Percentiles rank a stretch among this genome's conserved stretches.
Conservation (phyloP, 148 eudicot species). For the Salicornia ramosissima region DNA sequence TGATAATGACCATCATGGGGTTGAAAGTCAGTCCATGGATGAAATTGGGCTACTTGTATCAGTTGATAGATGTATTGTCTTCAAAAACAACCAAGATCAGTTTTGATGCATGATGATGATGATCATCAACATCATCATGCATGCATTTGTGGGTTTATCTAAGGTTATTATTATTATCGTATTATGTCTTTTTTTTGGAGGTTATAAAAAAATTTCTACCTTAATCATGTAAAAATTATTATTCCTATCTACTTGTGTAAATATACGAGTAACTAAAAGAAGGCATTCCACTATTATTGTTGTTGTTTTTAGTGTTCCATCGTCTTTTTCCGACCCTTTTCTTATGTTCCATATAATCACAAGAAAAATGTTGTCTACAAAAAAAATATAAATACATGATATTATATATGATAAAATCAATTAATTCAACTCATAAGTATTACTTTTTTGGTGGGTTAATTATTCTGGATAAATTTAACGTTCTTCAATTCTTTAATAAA, state of each 20-base stretch:
- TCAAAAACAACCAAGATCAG: conserved; percentile 36
- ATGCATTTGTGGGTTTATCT: neutral
- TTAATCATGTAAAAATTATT: conserved; percentile 6
- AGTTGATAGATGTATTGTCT: conserved; percentile 51
- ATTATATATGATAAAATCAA: no score
- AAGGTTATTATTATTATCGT: conserved; percentile 13
- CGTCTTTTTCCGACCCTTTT: neutral
- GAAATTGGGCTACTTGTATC: conserved; percentile 57
- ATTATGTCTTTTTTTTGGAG: neutral
- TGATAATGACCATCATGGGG: conserved; percentile 12
- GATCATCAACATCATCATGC: conserved; percentile 10
- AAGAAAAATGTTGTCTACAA: no score
- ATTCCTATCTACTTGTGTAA: conserved; percentile 8
- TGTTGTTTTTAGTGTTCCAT: neutral
- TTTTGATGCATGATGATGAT: conserved; percentile 14
- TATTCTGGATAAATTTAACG: no score
- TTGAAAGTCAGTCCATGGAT: conserved; percentile 32
- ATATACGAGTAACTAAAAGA: conserved; percentile 10
- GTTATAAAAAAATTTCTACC: neutral
- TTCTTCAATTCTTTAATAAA: no score
- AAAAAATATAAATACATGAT: no score
- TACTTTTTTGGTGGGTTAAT: no score
- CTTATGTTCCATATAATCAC: no score
- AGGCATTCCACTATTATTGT: neutral
- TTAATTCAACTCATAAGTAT: no score